Percentiles rank a stretch among this genome's conserved stretches.
Conservation (phyloP, 2,329 filamentous ascomycete species). For the Talaromyces sp. region DNA sequence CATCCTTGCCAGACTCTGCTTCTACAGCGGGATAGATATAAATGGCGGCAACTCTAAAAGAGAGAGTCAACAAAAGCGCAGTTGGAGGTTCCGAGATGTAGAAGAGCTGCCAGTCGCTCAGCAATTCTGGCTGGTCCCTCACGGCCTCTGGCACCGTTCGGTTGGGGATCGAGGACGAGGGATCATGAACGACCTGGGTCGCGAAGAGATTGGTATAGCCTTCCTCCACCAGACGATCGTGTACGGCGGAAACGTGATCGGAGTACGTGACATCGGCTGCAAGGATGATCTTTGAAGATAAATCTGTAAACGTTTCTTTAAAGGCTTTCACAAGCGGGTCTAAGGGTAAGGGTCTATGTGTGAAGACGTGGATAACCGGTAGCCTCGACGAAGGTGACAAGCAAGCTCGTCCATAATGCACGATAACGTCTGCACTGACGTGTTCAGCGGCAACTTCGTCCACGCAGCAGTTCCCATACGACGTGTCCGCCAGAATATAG, state of each 20-base stretch:
- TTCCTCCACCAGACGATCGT: slow-evolving; percentile 45
- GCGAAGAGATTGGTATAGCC: slow-evolving; percentile 68
- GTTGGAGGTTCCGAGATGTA: slow-evolving; percentile 77
- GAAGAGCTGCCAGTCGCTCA: slow-evolving; percentile 70
- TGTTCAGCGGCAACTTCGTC: slow-evolving; percentile 97
- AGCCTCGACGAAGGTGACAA: slow-evolving; percentile 82
- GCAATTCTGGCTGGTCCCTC: slow-evolving; percentile 37
- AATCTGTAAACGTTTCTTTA: slow-evolving; percentile 60
- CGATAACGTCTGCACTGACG: slow-evolving; percentile 79
- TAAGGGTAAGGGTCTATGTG: slow-evolving; percentile 61
- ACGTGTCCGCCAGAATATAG: slow-evolving; percentile 89
- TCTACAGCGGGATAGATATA: slow-evolving; percentile 64
- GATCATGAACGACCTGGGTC: slow-evolving; percentile 70
- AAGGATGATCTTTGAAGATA: slow-evolving; percentile 61
- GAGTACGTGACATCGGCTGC: slow-evolving; percentile 89
- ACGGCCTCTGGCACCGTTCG: slow-evolving; percentile 57
- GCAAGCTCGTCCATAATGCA: slow-evolving; percentile 91
- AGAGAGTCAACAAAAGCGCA: slow-evolving; percentile 78
- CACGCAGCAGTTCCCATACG: slow-evolving; percentile 94
- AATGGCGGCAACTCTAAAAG: slow-evolving; percentile 71
- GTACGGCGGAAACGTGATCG: slow-evolving; percentile 61
- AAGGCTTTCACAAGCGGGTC: slow-evolving; percentile 57
- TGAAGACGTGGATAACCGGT: slow-evolving; percentile 88
- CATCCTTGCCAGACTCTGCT: slow-evolving; percentile 16
- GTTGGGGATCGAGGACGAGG: slow-evolving; percentile 77